Conservation (phyloP, 176 grass and related monocot species). For the Oryza glaberrima region DNA sequence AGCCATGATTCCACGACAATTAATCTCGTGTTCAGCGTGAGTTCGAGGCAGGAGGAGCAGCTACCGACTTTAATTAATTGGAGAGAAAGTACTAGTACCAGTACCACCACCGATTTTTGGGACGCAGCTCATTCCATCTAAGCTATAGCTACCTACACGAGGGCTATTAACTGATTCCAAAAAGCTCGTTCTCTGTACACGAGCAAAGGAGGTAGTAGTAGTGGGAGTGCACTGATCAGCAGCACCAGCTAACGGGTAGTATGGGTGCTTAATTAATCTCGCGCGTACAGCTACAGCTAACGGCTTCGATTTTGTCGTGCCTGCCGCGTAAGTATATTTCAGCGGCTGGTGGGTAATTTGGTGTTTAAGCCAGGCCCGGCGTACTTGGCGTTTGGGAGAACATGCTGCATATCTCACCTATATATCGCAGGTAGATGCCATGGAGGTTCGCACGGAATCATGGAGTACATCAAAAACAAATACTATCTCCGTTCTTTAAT, state of each 20-base stretch:
- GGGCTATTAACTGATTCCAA: not conserved
- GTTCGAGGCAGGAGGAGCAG: not conserved
- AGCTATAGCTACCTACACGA: not conserved
- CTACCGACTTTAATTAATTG: not conserved
- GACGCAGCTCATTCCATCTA: not conserved
- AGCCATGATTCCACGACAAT: slow-evolving; percentile 38
- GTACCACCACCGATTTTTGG: not conserved
- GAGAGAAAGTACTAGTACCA: not conserved
- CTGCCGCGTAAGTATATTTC: too few species aligned
- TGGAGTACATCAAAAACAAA: too few species aligned
- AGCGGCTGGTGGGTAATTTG: too few species aligned
- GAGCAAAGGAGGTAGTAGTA: not conserved
- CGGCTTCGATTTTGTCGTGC: too few species aligned
- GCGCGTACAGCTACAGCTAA: too few species aligned
- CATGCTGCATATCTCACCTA: too few species aligned
- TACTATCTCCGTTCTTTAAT: too few species aligned
- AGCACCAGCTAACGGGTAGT: too few species aligned
- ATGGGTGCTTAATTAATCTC: too few species aligned
- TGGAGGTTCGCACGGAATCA: not conserved
- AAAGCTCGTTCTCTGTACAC: not conserved
- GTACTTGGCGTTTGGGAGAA: too few species aligned
- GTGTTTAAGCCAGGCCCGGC: too few species aligned
- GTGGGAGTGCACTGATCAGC: too few species aligned
- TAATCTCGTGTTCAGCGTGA: not conserved
- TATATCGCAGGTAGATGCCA: not conserved